phyloP scores from a whole-genome alignment of 768 basidiomycete genomes.

The Tylopilus rubrobrunneus region DNA sequence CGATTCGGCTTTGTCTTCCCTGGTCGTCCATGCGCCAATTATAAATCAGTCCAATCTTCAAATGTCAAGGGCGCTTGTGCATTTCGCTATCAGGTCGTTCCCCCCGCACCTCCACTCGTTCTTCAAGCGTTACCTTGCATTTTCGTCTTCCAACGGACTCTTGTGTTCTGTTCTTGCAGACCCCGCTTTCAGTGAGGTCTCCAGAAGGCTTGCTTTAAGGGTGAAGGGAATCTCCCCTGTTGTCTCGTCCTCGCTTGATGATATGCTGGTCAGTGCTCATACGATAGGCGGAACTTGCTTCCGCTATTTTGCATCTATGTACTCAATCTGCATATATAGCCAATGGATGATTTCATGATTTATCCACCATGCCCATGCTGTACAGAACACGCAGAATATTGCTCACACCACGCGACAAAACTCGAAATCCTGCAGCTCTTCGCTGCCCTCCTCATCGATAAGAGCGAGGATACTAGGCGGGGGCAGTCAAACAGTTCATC shows the following conservation, averaged over 20 bases:
- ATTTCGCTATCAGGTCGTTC: conserved; percentile 25
- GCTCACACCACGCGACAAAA: conserved; percentile 32
- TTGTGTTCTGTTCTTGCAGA: conserved; percentile 20
- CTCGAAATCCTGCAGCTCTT: conserved; percentile 42
- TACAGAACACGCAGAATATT: conserved; percentile 21
- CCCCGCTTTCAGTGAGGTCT: conserved; percentile 9
- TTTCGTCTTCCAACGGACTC: conserved; percentile 7
- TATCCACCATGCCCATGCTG: conserved; percentile 32
- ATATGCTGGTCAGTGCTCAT: conserved; percentile 29
- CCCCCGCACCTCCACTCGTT: conserved; percentile 10
- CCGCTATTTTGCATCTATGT: conserved; percentile 14
- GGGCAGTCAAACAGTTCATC: conserved; percentile 1
- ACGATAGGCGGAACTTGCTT: conserved; percentile 9
- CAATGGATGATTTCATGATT: conserved; percentile 48
- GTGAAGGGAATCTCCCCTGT: conserved; percentile 10
- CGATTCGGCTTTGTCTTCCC: conserved; percentile 41
- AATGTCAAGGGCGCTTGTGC: conserved; percentile 20
- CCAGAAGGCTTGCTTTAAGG: conserved; percentile 10
- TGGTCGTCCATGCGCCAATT: conserved; percentile 40
- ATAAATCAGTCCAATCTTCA: conserved; percentile 13
- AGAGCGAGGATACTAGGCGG: conserved; percentile 18
- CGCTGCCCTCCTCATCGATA: conserved; percentile 38
- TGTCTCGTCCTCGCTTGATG: conserved; percentile 6
- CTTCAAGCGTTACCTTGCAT: conserved; percentile 23
- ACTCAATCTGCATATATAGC: conserved; percentile 37